Base-by-base conservation (phyloP, 78 protist species). In the Bigelowiella natans region DNA sequence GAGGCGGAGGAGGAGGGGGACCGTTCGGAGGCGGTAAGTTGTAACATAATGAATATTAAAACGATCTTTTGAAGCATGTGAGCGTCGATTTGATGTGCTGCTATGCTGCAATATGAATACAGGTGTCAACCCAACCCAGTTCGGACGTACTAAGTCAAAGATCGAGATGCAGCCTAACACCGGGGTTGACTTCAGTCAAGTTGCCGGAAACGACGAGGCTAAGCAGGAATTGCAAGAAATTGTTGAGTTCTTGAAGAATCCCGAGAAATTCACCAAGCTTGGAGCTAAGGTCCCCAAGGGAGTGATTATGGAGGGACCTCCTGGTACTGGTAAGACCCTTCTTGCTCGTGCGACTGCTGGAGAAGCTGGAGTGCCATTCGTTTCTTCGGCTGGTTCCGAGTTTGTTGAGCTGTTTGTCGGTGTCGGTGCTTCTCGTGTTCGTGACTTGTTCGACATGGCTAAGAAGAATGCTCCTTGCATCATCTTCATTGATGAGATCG, bases 401-500 rank as follows among this genome's bases (percentile, higher is more conserved):
- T 83, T 83, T 11, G 86, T 83, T 83, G 86, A 7, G 11, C 86
- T 96, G 64, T 96, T 96, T 83, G 86, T 95, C 7, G 99, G 99
- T 40, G 97, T 91, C 30, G 93, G 94, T 1, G 63, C 94, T 36
- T 0, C 90, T 11, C 94, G 95, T 28, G 95, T 93, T 39, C 96
- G 94, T 0, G 94, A 93, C 11, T 90, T 93, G 38, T 97, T 96
- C 89, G 93, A 90, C 11, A 89, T 89, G 93, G 99, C 99, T 0
- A 93, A 93, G n/a, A 64, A 84, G 90, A 91, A 11, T 36, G 96
- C 95, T n/a, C 97, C 98, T 1, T 95, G 96, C 93, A 97, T 96
- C 86, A 94, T 97, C 40, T 96, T 96, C 93, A 95, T 96, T 82
- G 99, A 97, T 51, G 98, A 97, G 89, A 95, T 97, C 31, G 99